Conservation (phyloP, 2,329 filamentous ascomycete species). For the Byssothecium circinans region DNA sequence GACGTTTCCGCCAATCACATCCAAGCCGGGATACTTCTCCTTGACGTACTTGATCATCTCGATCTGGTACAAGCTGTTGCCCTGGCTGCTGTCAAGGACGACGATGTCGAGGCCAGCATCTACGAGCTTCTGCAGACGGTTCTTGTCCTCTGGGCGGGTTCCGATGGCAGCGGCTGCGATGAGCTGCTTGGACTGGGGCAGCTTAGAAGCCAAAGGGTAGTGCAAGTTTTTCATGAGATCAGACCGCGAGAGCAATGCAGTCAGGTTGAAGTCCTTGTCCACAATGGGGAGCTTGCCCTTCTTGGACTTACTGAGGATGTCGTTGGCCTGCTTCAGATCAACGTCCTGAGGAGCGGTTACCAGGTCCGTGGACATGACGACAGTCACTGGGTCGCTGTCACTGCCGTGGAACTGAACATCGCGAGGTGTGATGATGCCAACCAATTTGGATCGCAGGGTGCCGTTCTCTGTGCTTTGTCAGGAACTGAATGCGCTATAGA, state of each 20-base stretch:
- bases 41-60: conserved; percentile 99
- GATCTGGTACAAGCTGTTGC: conserved; percentile 98
- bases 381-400: conserved; percentile 69
- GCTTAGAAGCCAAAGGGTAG: conserved; percentile 94
- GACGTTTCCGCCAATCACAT: conserved; percentile 98
- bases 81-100: conserved; percentile 93
- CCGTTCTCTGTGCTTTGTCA: conserved; percentile 70
- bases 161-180: conserved; percentile 95
- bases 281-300: conserved; percentile 98
- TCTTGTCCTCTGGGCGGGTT: conserved; percentile 90
- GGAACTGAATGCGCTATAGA: conserved; percentile 10
- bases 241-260: conserved; percentile 56
- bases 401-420: conserved; percentile 96
- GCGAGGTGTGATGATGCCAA: conserved; percentile 96
- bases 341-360: conserved; percentile 85
- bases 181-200: conserved; percentile 95
- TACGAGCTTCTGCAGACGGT: conserved; percentile 80
- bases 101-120: conserved; percentile 96
- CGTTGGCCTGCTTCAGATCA: conserved; percentile 84
- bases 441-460: conserved; percentile 89
- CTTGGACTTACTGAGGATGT: conserved; percentile 90
- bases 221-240: conserved; percentile 99
- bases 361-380: conserved; percentile 94
- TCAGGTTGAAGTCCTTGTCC: conserved; percentile 78
- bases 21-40: conserved; percentile 77